A percentile compares a stretch with the other conserved stretches of the same genome.
phyloP scores from a whole-genome alignment of 2,329 filamentous ascomycete species.

The Coleophoma cylindrospora region DNA sequence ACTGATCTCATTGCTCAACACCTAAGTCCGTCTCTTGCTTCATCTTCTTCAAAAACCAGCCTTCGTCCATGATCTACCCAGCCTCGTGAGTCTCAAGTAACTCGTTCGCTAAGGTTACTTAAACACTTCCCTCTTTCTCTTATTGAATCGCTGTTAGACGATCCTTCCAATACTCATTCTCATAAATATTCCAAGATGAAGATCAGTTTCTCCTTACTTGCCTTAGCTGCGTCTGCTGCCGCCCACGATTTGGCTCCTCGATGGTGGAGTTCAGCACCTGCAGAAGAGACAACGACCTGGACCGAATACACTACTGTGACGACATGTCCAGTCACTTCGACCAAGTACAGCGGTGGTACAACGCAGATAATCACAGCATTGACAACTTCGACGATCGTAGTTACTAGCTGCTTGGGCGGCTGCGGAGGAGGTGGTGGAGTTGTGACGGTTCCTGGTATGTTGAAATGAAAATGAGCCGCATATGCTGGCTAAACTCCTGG shows the following conservation, averaged over 20 bases:
- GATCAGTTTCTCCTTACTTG: constrained; percentile 17
- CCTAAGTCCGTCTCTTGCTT: too few relatives aligned
- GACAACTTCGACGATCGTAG: constrained; percentile 20
- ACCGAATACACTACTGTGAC: constrained; percentile 17
- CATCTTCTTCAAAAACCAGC: constrained; percentile 11
- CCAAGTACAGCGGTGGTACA: constrained; percentile 14
- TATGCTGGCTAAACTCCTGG: too few relatives aligned
- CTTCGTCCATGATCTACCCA: constrained; percentile 14
- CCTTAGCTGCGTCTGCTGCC: constrained; percentile 16
- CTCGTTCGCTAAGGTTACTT: constrained; percentile 42
- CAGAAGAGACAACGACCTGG: constrained; percentile 7
- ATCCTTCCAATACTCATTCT: background rate
- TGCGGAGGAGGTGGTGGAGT: constrained; percentile 3
- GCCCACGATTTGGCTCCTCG: constrained; percentile 11
- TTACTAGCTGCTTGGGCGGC: constrained; percentile 18
- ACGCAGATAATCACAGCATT: constrained; percentile 16
- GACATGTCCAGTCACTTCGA: constrained; percentile 17
- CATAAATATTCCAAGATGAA: constrained; percentile 17
- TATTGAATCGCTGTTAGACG: background rate
- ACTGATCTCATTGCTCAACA: too few relatives aligned
- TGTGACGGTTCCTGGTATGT: constrained; percentile 8
- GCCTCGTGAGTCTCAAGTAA: constrained; percentile 25
- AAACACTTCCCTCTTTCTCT: constrained; percentile 17
- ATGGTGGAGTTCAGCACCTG: background rate
- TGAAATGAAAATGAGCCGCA: background rate